phyloP scores from a whole-genome alignment of 495 filamentous ascomycete genomes.

The Aspergillus bridgeri region DNA sequence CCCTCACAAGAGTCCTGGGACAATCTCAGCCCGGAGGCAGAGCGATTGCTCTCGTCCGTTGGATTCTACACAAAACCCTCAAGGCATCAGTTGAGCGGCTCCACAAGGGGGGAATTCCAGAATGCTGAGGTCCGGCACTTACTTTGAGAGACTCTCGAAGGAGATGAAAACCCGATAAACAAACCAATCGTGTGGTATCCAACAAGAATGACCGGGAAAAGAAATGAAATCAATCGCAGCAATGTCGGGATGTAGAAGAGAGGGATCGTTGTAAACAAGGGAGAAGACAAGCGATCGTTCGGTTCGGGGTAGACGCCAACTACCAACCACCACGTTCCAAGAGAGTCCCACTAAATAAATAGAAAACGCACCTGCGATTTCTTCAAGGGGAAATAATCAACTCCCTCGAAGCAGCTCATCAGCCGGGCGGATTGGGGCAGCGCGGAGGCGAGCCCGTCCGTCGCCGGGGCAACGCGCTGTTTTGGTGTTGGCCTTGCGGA shows the following conservation, averaged over 20 bases:
- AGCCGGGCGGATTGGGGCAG: background rate
- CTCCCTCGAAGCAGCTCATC: background rate
- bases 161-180: too few relatives aligned
- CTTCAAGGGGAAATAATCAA: background rate
- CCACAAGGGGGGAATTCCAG: background rate
- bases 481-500: background rate
- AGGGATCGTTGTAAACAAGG: background rate
- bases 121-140: background rate
- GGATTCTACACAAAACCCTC: background rate
- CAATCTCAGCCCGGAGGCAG: background rate
- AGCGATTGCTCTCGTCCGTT: background rate
- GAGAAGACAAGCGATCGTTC: background rate
- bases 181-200: background rate
- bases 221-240: background rate
- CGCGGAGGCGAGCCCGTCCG: background rate
- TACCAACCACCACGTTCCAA: background rate
- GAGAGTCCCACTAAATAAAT: background rate
- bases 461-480: background rate
- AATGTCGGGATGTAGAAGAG: background rate
- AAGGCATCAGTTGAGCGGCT: background rate
- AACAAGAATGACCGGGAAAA: background rate
- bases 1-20: conserved; percentile 25
- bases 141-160: background rate
- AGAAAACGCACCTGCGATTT: background rate
- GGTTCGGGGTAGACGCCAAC: too few relatives aligned